phyloP scores from a whole-genome alignment of 306 rosid species.

The Purshia tridentata region DNA sequence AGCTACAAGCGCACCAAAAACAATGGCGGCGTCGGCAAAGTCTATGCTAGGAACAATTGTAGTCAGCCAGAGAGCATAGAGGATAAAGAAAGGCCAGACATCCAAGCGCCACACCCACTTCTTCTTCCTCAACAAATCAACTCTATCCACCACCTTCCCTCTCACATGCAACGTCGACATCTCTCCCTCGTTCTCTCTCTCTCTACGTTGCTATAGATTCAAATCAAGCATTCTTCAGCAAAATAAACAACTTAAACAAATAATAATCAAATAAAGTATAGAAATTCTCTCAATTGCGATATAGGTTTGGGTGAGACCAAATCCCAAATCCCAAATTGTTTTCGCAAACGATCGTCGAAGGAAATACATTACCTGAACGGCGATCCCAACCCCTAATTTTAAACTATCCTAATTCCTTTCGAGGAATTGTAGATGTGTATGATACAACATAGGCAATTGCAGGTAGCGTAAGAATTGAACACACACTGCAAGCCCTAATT shows the following conservation, averaged over 20 bases:
- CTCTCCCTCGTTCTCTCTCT: conserved; percentile 16
- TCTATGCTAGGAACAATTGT: conserved; percentile 70
- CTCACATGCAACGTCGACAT: conserved; percentile 82
- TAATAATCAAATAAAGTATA: neutral
- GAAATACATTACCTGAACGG: no score
- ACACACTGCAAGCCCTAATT: no score
- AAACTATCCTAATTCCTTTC: no score
- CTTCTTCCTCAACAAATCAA: conserved; percentile 76
- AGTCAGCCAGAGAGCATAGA: conserved; percentile 55
- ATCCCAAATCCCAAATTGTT: neutral
- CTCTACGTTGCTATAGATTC: conserved; percentile 2
- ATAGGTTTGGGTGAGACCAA: neutral
- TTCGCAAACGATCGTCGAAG: neutral
- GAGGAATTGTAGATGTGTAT: no score
- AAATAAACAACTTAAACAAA: neutral
- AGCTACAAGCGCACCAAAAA: conserved; percentile 60
- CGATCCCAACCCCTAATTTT: no score
- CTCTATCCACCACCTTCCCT: conserved; percentile 88
- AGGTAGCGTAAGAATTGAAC: no score
- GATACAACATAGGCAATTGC: no score
- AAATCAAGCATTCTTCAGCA: conserved; percentile 30
- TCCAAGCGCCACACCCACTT: conserved; percentile 71
- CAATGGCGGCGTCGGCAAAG: conserved; percentile 64
- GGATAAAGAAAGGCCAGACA: conserved; percentile 66
- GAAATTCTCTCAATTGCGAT: neutral